A percentile compares a stretch with the other conserved stretches of the same genome.
These are phyloP conservation scores for Wakefieldia striispora DNA, from an alignment of 768 basidiomycete genomes.

Conservation along the genomic window DNA sequence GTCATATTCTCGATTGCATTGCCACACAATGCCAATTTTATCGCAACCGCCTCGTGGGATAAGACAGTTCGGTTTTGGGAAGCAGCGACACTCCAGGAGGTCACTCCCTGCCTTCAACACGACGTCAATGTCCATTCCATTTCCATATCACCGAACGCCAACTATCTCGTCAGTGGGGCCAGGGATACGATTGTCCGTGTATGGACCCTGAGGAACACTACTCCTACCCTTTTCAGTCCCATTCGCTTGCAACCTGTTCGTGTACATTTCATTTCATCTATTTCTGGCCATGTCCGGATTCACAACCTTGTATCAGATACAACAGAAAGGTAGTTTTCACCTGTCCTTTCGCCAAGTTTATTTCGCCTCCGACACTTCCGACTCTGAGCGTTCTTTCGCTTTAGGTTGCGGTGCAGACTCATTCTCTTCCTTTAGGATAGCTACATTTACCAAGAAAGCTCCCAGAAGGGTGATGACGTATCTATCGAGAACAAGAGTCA, in stretches of 20 bases:
- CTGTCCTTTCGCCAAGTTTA: not conserved
- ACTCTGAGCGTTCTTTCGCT: not conserved
- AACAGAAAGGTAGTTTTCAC: not conserved
- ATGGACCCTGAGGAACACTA: too few relatives aligned
- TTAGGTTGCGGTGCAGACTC: too few relatives aligned
- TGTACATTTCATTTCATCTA: conserved; percentile 3
- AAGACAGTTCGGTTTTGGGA: too few relatives aligned
- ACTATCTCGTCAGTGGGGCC: conserved; percentile 16
- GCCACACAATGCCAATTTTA: too few relatives aligned
- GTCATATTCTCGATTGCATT: conserved; percentile 21
- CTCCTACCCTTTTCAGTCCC: too few relatives aligned
- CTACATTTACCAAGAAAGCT: not conserved
- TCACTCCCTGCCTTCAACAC: conserved; percentile 18
- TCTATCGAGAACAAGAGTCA: not conserved
- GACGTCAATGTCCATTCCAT: conserved; percentile 6
- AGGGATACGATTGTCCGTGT: too few relatives aligned
- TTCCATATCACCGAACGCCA: conserved; percentile 15
- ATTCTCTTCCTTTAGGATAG: not conserved
- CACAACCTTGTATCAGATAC: not conserved
- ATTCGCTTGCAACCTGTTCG: not conserved
- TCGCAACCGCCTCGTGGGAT: too few relatives aligned
- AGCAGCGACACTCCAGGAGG: too few relatives aligned
- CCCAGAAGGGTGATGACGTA: not conserved
- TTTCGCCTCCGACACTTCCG: not conserved
- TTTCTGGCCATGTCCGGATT: not conserved